Evolutionary conservation across 345 rosid genomes (phyloP).

Genomic region (Eutrema heterophyllum): DNA sequence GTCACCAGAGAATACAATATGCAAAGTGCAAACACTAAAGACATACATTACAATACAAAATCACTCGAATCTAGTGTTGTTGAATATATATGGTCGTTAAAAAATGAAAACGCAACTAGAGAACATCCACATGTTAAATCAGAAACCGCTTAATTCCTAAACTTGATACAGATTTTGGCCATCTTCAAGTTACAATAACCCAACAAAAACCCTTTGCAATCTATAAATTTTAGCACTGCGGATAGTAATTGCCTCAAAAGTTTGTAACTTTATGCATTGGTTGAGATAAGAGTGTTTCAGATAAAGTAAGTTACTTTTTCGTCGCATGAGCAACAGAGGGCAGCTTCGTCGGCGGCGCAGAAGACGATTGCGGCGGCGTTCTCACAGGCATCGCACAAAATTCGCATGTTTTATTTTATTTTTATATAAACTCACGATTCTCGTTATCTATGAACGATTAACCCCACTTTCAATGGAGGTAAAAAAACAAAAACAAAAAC

Average conservation of each 20-base stretch:
- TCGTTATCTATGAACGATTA: neutral
- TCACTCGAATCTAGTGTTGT: neutral
- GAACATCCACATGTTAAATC: neutral
- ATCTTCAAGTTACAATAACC: neutral
- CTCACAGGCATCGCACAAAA: slow-evolving; percentile 87
- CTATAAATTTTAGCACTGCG: neutral
- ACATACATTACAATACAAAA: slow-evolving; percentile 1
- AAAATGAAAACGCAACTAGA: neutral
- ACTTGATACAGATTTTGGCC: neutral
- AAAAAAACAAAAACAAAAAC: neutral
- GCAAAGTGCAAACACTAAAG: neutral
- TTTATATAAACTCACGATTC: neutral
- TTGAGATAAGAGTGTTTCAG: neutral
- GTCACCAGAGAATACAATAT: neutral
- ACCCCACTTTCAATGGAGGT: neutral
- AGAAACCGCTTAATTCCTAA: neutral
- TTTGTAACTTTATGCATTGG: neutral
- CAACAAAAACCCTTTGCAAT: neutral
- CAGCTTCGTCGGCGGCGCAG: slow-evolving; percentile 91
- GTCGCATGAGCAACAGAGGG: slow-evolving; percentile 79
- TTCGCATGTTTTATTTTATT: slow-evolving; percentile 44
- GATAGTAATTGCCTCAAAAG: neutral
- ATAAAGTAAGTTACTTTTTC: slow-evolving; percentile 40
- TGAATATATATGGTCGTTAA: neutral
- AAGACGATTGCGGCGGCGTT: slow-evolving; percentile 76